Evolutionary conservation across 345 rosid species (phyloP), one percentile per base, ranked within the genome.

Genomic region (Rhizophora apiculata): DNA sequence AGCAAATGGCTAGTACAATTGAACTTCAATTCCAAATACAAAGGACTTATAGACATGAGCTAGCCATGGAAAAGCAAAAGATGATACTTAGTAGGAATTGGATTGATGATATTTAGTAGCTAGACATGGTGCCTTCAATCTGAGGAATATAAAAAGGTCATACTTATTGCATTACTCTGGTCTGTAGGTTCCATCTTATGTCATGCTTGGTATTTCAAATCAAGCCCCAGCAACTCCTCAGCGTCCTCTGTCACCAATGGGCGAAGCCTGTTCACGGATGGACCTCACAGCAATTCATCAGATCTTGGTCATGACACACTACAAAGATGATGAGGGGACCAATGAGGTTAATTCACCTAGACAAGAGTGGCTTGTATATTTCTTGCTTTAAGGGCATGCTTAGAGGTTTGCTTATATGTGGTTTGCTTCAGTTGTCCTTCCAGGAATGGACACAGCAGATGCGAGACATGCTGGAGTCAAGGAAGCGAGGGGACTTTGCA

Each of bases 391-490:
- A 24, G 67, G 58, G 69, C 51, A 32, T 20, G 65, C 65, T 71
- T 69, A 71, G 51, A 65, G 52, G 71, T 79, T 68, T 46, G 27
- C 48, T 63, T 34, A 64, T 64, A 74, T 68, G 68, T 62, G 46
- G 71, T 68, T 65, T 71, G 69, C 67, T 30, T 72, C 81, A 92
- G 99, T 80, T 92, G 76, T 92, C 98, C 76, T 92, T 92, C 80
- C 92, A 90, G 88, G 99, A 96, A 74, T 92, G 97, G 98, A 92
- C 98, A 2, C 99, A 92, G 67, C 99, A 89, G 74, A 96, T 96
- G 93, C 85, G 91, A 78, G 99, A 96, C 62, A 87, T 87, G 96
- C 83, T 92, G 62, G 98, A 96, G 60, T 89, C 95, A 24, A 86
- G 97, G 67, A 92, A 92, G 83, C 92, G 89, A 3, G 98, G 99